Base-by-base conservation (phyloP, 2,329 filamentous ascomycete genomes). In the Trichoderma endophyticum region DNA sequence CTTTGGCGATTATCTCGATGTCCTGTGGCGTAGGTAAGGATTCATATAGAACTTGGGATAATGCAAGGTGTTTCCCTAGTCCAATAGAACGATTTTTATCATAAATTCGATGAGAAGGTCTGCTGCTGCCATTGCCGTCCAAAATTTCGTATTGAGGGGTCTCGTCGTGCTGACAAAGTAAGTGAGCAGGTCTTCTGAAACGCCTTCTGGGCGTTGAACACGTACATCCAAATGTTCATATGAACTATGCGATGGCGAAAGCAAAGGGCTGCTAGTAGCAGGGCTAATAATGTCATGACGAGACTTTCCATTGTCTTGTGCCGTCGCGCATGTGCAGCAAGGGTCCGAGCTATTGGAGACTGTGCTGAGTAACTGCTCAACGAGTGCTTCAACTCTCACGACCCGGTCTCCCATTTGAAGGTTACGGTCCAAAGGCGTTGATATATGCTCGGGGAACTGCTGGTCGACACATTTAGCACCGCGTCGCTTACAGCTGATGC, bases 381-480 rank as follows among this genome's bases (percentile, higher is more conserved):
- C 75, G 6, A 83, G 64, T 0, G 77, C 77, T 61, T 84, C 83
- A 26, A 84, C 77, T 6, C 81, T 78, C 3, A 76, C 76, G 12
- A 82, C 71, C n/a, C 80, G 77, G 51, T 82, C 79, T 14, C 77
- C 73, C 3, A 77, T 59, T 67, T 74, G 71, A 32, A 74, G 71
- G 54, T 70, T 76, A 32, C 72, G 74, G 15, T 70, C 74, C 2
- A 63, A 63, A 34, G 63, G n/a, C n/a, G 63, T 36, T 26, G 63
- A 66, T 1, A 74, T 72, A 5, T 80, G 76, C 24, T 85, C 82
- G 2, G 80, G 79, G 28, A 82, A 82, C 64, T 87, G 85, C 73
- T 89, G 87, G 72, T 84, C 82, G 34, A 87, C 75, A 70, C 86
- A 88, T 51, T 74, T 73, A 0, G 81, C 79, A 1, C 82, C 80